phyloP scores from a whole-genome alignment of 73 alveolate genomes.

The Symbiodinium pilosum region DNA sequence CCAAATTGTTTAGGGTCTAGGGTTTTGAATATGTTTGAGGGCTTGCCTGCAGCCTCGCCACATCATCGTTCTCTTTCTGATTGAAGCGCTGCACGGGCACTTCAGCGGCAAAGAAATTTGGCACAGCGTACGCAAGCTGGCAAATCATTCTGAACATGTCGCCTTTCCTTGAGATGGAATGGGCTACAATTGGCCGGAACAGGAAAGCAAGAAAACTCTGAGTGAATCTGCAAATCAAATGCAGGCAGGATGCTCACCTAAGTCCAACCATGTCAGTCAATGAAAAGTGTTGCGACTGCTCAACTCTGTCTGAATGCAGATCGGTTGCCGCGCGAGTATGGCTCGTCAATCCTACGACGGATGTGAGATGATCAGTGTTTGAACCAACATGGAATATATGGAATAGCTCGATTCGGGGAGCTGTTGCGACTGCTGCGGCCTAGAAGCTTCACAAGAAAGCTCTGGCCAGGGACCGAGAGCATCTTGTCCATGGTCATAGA shows the following conservation, averaged over 20 bases:
- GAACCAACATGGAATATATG: neutral
- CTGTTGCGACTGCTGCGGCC: neutral
- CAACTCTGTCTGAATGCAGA: neutral
- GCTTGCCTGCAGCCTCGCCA: neutral
- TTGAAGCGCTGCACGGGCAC: constrained; percentile 94
- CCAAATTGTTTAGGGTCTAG: too few relatives aligned
- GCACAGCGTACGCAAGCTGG: constrained; percentile 55
- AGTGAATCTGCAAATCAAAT: neutral
- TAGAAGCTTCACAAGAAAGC: constrained; percentile 31
- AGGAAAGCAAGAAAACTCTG: too few relatives aligned
- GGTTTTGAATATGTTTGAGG: too few relatives aligned
- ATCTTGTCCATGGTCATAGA: constrained; percentile 87
- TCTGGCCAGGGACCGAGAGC: constrained; percentile 51
- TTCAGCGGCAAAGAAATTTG: constrained; percentile 72
- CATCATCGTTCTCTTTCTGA: constrained; percentile 86
- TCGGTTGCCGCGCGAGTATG: constrained; percentile 6
- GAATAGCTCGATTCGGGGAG: neutral
- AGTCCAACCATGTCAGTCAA: neutral
- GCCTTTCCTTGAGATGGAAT: constrained; percentile 10
- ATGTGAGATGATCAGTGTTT: neutral
- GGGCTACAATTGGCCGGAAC: too few relatives aligned
- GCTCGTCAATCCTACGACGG: constrained; percentile 65
- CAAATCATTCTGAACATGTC: constrained; percentile 40
- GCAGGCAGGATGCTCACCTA: constrained; percentile 14
- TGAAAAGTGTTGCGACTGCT: neutral